A percentile compares a stretch with the other conserved stretches of the same genome.
phyloP scores from a whole-genome alignment of 1,139 yeast genomes.

The Kodamaea plutei region DNA sequence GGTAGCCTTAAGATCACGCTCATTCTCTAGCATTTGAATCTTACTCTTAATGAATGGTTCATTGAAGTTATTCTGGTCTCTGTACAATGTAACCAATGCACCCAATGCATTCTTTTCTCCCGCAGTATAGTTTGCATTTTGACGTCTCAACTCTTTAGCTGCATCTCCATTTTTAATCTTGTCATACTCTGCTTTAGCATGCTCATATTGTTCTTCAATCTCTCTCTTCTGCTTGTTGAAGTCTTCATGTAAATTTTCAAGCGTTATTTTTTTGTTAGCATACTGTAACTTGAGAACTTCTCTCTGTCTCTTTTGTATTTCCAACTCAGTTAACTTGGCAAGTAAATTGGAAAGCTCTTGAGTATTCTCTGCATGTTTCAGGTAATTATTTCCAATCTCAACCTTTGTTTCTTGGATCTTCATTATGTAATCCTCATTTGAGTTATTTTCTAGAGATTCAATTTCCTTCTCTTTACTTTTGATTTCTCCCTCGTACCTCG shows the following conservation, averaged over 20 bases:
- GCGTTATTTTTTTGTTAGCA: slow-evolving; percentile 31
- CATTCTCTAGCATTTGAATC: slow-evolving; percentile 36
- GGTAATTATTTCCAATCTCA: slow-evolving; percentile 23
- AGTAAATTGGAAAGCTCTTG: slow-evolving; percentile 14
- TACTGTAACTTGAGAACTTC: slow-evolving; percentile 26
- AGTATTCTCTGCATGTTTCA: slow-evolving; percentile 17
- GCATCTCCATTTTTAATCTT: slow-evolving; percentile 44
- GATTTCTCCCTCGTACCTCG: slow-evolving; percentile 14
- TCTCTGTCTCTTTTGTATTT: slow-evolving; percentile 19
- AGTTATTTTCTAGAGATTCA: slow-evolving; percentile 21
- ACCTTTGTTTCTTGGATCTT: slow-evolving; percentile 21
- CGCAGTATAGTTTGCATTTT: slow-evolving; percentile 35
- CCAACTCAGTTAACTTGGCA: slow-evolving; percentile 18
- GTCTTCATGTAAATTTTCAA: slow-evolving; percentile 29
- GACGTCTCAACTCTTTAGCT: slow-evolving; percentile 37
- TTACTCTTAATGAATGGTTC: slow-evolving; percentile 30
- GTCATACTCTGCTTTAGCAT: slow-evolving; percentile 40
- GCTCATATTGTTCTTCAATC: slow-evolving; percentile 30
- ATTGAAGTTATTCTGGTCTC: slow-evolving; percentile 38
- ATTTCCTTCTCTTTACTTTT: slow-evolving; percentile 22
- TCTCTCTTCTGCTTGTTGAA: slow-evolving; percentile 28
- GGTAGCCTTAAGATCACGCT: slow-evolving; percentile 33
- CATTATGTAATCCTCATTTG: slow-evolving; percentile 28
- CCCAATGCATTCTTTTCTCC: slow-evolving; percentile 42
- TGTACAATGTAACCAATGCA: slow-evolving; percentile 42